phyloP scores from a whole-genome alignment of 2,329 filamentous ascomycete species.

The Chaetomium globosum region DNA sequence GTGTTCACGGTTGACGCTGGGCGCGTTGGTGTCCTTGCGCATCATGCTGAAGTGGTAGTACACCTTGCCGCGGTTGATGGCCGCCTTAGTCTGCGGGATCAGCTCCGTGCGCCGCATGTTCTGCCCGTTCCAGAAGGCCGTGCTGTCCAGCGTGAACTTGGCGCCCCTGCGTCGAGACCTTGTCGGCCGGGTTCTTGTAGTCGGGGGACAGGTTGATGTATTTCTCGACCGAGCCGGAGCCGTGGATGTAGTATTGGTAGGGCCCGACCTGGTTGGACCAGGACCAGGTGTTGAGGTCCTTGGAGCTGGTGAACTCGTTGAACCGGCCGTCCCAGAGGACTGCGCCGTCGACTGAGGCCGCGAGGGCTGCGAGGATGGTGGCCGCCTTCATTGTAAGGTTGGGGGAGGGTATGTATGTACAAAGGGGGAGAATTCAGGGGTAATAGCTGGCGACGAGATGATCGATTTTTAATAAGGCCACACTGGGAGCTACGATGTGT shows the following conservation, averaged over 20 bases:
- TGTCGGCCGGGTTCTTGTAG: conserved; percentile 68
- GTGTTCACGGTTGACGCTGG: conserved; percentile 65
- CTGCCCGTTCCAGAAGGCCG: conserved; percentile 71
- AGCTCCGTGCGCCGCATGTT: conserved; percentile 73
- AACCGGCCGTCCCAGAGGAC: conserved; percentile 65
- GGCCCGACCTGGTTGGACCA: conserved; percentile 69
- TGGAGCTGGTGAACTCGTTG: conserved; percentile 58
- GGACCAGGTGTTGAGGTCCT: conserved; percentile 64
- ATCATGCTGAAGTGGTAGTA: conserved; percentile 74
- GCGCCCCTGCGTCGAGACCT: conserved; percentile 64
- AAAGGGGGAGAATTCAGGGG: not conserved
- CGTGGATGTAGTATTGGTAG: conserved; percentile 79
- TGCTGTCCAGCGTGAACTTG: conserved; percentile 66
- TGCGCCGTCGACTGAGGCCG: conserved; percentile 32
- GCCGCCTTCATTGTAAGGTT: conserved; percentile 29
- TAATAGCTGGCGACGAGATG: not conserved
- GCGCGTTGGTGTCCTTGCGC: conserved; percentile 60
- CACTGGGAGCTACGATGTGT: not conserved
- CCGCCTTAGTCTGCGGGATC: conserved; percentile 68
- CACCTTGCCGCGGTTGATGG: conserved; percentile 66
- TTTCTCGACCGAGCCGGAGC: conserved; percentile 54
- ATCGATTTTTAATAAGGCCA: not conserved
- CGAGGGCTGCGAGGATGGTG: conserved; percentile 28
- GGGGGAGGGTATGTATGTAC: not conserved
- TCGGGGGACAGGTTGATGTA: conserved; percentile 64